phyloP scores from a whole-genome alignment of 495 filamentous ascomycete species.

The Aspergillus kassunensis region DNA sequence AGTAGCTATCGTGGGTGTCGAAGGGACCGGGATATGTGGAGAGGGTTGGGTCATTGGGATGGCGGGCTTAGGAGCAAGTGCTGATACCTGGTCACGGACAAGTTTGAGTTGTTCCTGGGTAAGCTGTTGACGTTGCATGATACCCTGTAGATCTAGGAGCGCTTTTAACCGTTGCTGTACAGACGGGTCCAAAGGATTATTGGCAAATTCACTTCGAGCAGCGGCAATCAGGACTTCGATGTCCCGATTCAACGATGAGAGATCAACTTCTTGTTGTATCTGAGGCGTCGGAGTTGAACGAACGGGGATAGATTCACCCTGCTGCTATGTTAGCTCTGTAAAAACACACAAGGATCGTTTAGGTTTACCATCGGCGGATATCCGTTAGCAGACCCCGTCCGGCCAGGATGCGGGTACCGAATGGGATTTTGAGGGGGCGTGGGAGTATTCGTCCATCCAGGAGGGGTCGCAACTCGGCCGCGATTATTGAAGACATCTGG shows the following conservation, averaged over 20 bases:
- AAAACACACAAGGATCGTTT: background rate
- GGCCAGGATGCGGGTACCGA: conserved; percentile 31
- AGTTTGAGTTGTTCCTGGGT: conserved; percentile 74
- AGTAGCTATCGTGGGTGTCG: conserved; percentile 28
- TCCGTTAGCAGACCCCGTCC: conserved; percentile 36
- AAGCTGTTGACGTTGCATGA: conserved; percentile 74
- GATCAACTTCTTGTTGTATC: conserved; percentile 37
- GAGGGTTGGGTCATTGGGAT: conserved; percentile 20
- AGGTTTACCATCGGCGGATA: conserved; percentile 31
- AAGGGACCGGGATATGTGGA: conserved; percentile 21
- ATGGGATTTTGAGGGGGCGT: conserved; percentile 59
- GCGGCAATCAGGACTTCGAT: conserved; percentile 69
- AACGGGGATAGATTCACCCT: conserved; percentile 22
- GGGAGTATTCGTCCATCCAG: conserved; percentile 59
- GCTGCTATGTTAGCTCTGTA: conserved; percentile 1
- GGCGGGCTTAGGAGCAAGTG: conserved; percentile 48
- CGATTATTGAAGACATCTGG: conserved; percentile 60
- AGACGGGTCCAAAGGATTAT: conserved; percentile 66
- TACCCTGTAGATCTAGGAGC: conserved; percentile 76
- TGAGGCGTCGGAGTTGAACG: conserved; percentile 35
- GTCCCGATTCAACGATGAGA: conserved; percentile 76
- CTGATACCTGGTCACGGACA: conserved; percentile 74
- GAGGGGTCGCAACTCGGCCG: conserved; percentile 49
- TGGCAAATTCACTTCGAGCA: conserved; percentile 66
- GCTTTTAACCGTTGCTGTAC: conserved; percentile 77